A percentile compares a stretch with the other conserved stretches of the same genome.
Evolutionary conservation across 371 early-diverging fungal species (phyloP).

Genomic region (Rhizopus delemar): DNA sequence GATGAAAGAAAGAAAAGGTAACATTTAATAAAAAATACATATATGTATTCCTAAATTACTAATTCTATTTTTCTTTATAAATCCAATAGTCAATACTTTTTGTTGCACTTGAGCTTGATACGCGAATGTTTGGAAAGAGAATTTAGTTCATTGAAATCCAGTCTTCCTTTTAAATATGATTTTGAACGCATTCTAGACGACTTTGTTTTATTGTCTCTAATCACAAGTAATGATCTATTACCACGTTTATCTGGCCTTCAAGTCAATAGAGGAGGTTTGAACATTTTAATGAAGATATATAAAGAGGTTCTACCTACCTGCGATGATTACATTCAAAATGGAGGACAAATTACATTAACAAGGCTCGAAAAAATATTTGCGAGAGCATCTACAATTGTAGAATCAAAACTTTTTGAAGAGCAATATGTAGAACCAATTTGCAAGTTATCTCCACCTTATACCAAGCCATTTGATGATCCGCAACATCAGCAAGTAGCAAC

Average conservation of each 20-base stretch:
- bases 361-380: slow-evolving; percentile 66
- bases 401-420: slow-evolving; percentile 66
- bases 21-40: slow-evolving; percentile 73
- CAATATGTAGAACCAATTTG: no score
- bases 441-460: slow-evolving; percentile 54
- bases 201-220: slow-evolving; percentile 90
- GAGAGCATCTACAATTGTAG: slow-evolving; percentile 60
- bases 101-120: slow-evolving; percentile 85
- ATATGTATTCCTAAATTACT: background rate
- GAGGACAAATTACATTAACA: slow-evolving; percentile 70
- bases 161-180: slow-evolving; percentile 70
- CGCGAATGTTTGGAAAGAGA: slow-evolving; percentile 92
- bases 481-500: background rate
- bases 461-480: background rate
- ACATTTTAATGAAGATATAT: slow-evolving; percentile 81
- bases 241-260: slow-evolving; percentile 94
- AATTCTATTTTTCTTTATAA: slow-evolving; percentile 17
- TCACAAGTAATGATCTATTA: slow-evolving; percentile 98
- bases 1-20: slow-evolving; percentile 75
- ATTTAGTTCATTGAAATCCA: slow-evolving; percentile 57
- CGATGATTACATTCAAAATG: slow-evolving; percentile 86
- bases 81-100: slow-evolving; percentile 62
- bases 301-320: slow-evolving; percentile 67
- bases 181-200: slow-evolving; percentile 95
- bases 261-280: slow-evolving; percentile 92